Evolutionary conservation across 2,329 filamentous ascomycete species (phyloP).

Genomic region (Fusarium sublunatum): DNA sequence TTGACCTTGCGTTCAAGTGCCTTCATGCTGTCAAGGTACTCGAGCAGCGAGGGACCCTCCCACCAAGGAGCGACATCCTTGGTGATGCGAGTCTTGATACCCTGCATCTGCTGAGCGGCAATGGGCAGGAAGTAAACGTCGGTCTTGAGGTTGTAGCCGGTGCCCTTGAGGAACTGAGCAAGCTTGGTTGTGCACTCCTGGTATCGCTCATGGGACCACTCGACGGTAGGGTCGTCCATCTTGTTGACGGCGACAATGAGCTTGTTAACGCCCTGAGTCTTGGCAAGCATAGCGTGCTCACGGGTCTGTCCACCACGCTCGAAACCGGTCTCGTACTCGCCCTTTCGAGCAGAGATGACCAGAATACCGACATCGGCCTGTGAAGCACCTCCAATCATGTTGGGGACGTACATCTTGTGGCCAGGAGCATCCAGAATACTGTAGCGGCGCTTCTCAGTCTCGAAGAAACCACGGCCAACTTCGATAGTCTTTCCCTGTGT

Average conservation of each 20-base stretch:
- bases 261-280: slow-evolving; percentile 98
- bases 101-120: slow-evolving; percentile 84
- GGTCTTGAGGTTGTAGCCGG: slow-evolving; percentile 93
- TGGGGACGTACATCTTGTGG: slow-evolving; percentile 97
- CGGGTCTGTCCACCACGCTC: slow-evolving; percentile 95
- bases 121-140: slow-evolving; percentile 97
- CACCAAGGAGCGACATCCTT: slow-evolving; percentile 84
- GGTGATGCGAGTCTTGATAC: slow-evolving; percentile 89
- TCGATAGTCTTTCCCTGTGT: slow-evolving; percentile 98
- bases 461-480: slow-evolving; percentile 94
- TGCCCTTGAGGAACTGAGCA: slow-evolving; percentile 85
- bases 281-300: slow-evolving; percentile 97
- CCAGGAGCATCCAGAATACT: slow-evolving; percentile 96
- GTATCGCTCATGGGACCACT: slow-evolving; percentile 94
- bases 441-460: slow-evolving; percentile 96
- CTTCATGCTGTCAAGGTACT: slow-evolving; percentile 95
- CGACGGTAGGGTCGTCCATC: slow-evolving; percentile 97
- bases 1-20: slow-evolving; percentile 95
- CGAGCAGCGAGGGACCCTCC: slow-evolving; percentile 87
- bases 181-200: slow-evolving; percentile 94
- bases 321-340: slow-evolving; percentile 98
- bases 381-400: slow-evolving; percentile 96
- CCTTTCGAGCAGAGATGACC: slow-evolving; percentile 95
- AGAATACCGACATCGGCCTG: slow-evolving; percentile 95
- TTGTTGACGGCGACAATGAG: slow-evolving; percentile 96